Base-by-base conservation (phyloP, 2,329 filamentous ascomycete species). In the Dactylella cylindrospora region DNA sequence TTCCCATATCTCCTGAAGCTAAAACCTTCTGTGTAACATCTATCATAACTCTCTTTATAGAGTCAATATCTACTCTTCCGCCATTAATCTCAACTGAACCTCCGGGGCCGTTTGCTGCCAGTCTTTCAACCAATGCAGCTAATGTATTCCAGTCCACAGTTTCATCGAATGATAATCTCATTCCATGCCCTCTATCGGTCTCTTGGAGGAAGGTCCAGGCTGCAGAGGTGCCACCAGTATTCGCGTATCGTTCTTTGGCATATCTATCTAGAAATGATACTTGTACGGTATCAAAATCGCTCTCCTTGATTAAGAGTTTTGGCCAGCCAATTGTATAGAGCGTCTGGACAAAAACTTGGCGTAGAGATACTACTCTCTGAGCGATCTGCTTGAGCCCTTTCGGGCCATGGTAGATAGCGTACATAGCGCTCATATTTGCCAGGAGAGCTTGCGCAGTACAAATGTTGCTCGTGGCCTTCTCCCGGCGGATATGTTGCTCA, bases 401-500 rank as follows among this genome's bases (percentile, higher is more conserved):
- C 0, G 91, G 91, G 2, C 91, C 91, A 72, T 97, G 91, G 73
- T 96, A 97, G 49, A 96, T 79, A 46, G 90, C 90, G 71, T 95
- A 97, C 76, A 96, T 85, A 50, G 90, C 89, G 68, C 84, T 91
- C 88, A 96, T 96, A 73, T 97, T 97, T 29, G 91, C 91, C 45
- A 96, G 78, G 20, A 97, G 77, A 6, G 91, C 91, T 74, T 97
- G 91, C 1, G 91, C 90, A 1, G 91, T 97, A 76, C 91, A 97
- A 60, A 96, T 90, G 71, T 97, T 97, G 77, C 90, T 95, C 1
- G 91, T 97, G 1, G 91, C 91, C 79, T 96, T 96, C 73, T 97
- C 91, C 70, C 91, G 82, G 66, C 91, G 82, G 72, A 97, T 96
- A 73, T 97, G 91, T 76, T 97, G 91, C 75, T 97, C 91, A 68